These are phyloP conservation scores for Dothiorella sarmentorum DNA, from an alignment of 2,329 filamentous ascomycete species.

Conservation along the genomic window DNA sequence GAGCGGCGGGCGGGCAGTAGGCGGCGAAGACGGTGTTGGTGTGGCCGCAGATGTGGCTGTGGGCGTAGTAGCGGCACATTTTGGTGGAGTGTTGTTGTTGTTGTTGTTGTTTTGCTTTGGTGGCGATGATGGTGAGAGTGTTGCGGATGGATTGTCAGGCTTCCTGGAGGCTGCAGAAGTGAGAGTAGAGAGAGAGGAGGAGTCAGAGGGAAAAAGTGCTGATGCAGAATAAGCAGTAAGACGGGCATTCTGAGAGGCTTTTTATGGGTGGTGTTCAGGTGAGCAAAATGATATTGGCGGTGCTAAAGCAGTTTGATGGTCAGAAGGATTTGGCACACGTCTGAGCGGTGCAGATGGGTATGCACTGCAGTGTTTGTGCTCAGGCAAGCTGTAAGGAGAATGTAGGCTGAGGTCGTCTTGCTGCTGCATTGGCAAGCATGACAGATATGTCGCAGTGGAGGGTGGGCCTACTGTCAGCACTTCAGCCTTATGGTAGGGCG, in stretches of 20 bases:
- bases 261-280: neutral
- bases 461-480: conserved; percentile 12
- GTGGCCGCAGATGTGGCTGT: conserved; percentile 46
- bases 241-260: neutral
- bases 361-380: conserved; percentile 12
- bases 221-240: conserved; percentile 5
- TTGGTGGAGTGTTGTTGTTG: neutral
- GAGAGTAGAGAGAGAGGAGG: neutral
- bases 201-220: neutral
- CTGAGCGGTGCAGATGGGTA: conserved; percentile 5
- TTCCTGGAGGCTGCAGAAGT: neutral
- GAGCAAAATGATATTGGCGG: conserved; percentile 4
- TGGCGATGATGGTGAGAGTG: no score
- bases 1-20: conserved; percentile 30
- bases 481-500: conserved; percentile 16
- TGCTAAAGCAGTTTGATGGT: conserved; percentile 5
- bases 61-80: conserved; percentile 51
- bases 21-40: conserved; percentile 39
- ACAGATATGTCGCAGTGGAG: neutral
- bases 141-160: no score
- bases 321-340: conserved; percentile 15
- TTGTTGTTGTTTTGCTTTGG: no score
- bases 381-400: neutral
- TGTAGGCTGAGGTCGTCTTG: neutral
- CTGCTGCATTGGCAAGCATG: conserved; percentile 2